These are phyloP conservation scores for Coemansia sp. DNA, from an alignment of 371 early-diverging fungal genomes.

Conservation along the genomic window DNA sequence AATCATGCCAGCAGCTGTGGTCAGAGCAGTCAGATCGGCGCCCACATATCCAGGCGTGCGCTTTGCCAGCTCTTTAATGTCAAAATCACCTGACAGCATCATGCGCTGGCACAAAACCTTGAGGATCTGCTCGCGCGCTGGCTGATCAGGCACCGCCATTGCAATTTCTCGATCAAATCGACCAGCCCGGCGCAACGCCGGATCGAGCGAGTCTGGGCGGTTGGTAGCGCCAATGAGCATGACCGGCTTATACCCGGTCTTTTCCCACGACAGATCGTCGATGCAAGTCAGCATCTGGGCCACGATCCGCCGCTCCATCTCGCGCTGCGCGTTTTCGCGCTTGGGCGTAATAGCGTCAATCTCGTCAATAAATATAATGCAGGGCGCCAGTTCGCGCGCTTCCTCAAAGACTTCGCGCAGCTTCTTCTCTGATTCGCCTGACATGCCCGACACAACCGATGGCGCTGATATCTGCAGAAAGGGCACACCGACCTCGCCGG, in stretches of 20 bases:
- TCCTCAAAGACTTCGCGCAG: conserved; percentile 97
- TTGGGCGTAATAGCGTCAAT: conserved; percentile 99
- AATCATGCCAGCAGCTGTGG: conserved; percentile 95
- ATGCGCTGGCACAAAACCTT: conserved; percentile 86
- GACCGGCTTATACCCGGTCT: conserved; percentile 84
- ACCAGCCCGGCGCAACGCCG: conserved; percentile 96
- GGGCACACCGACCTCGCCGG: conserved; percentile 93
- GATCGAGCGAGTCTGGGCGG: conserved; percentile 96
- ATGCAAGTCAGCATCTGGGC: conserved; percentile 98
- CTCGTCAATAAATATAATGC: conserved; percentile 99
- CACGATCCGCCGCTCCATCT: conserved; percentile 99
- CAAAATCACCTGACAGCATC: conserved; percentile 81
- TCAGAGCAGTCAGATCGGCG: conserved; percentile 95
- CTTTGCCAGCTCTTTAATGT: conserved; percentile 85
- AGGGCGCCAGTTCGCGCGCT: conserved; percentile 86
- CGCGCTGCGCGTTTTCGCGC: conserved; percentile 97
- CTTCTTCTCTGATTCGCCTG: conserved; percentile 99
- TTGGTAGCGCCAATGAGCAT: conserved; percentile 99
- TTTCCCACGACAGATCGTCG: conserved; percentile 89
- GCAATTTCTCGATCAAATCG: conserved; percentile 98
- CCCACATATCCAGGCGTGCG: conserved; percentile 99
- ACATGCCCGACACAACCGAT: conserved; percentile 98
- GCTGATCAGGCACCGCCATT: conserved; percentile 97
- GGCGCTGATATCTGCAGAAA: conserved; percentile 97
- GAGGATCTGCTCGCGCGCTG: conserved; percentile 89